Conservation (phyloP, 1,284 basidiomycete genomes). For the Leucoagaricus sp. region DNA sequence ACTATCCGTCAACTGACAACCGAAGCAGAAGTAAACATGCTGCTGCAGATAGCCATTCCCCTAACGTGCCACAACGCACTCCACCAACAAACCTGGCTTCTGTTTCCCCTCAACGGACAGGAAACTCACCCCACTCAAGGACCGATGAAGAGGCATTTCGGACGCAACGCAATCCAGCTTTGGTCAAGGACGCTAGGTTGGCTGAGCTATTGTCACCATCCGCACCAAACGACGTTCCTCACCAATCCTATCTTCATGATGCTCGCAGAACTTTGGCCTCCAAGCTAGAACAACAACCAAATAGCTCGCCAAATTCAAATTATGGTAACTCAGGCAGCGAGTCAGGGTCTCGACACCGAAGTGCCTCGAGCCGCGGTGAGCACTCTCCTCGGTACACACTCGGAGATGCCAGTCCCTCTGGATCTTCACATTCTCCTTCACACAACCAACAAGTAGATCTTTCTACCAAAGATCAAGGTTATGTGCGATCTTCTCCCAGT, state of each 20-base stretch:
- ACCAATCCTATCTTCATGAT: constrained; percentile 8
- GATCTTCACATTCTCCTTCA: neutral
- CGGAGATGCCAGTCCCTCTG: constrained; percentile 8
- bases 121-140: neutral
- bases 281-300: constrained; percentile 9
- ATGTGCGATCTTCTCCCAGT: constrained; percentile 4
- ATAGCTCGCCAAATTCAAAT: neutral
- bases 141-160: neutral
- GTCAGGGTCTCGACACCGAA: neutral
- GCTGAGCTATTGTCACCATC: constrained; percentile 6
- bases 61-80: neutral
- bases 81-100: neutral
- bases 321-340: neutral
- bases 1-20: neutral
- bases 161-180: neutral
- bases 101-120: constrained; percentile 10
- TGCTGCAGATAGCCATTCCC: neutral
- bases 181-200: constrained; percentile 9
- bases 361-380: constrained; percentile 7
- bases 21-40: neutral
- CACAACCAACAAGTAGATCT: constrained; percentile 1
- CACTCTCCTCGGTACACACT: neutral
- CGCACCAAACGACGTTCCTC: neutral
- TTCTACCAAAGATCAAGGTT: neutral
- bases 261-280: constrained; percentile 9